Base-by-base conservation (phyloP, 202 grass and related monocot genomes). In the Digitaria exilis region DNA sequence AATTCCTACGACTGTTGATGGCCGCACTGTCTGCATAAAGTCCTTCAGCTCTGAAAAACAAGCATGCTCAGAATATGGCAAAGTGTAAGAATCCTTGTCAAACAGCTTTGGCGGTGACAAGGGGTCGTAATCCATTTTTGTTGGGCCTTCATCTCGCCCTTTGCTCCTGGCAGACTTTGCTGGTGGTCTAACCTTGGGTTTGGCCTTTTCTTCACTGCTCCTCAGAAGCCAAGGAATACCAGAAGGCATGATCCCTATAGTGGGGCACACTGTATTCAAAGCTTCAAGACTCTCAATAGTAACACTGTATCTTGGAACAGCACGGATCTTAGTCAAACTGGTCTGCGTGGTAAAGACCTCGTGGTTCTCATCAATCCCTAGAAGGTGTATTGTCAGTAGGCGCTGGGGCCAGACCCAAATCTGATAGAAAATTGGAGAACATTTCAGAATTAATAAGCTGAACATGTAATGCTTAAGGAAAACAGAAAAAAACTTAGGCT, bases 351-450 rank as follows among this genome's bases (percentile, higher is more conserved):
- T 95, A 76, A 97, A 97, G 80, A 93, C 86, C 19, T 94, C 84
- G 0, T 22, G 61, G 76, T 80, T 90, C 41, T 79, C 58, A 71
- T 94, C 88, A 46, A 91, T 83, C 28, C 95, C 95, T 58, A 97
- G 82, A 88, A 93, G 88, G 73, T 97, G 90, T 39, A 94, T 82
- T 63, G 86, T 94, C 48, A 80, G 88, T 80, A 97, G 88, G 59
- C 90, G 86, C 79, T 97, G 88, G 61, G 92, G 95, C 92, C 92
- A 97, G 58, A 97, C 95, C 88, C 95, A 92, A 57, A 97, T 93
- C 90, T 97, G 79, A 84, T 5, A 12, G 50, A 14, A 60, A 45
- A 75, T 39, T 31, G 30, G 13, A 26, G 82, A 26, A 58, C n/a
- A 13, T 26, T 26, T 25, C 22, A 58, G 55, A 26, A 57, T 13